Percentiles rank a stretch among this genome's conserved stretches.
Evolutionary conservation across 202 grass and related monocot species (phyloP).

Genomic region (Carex arenaria): DNA sequence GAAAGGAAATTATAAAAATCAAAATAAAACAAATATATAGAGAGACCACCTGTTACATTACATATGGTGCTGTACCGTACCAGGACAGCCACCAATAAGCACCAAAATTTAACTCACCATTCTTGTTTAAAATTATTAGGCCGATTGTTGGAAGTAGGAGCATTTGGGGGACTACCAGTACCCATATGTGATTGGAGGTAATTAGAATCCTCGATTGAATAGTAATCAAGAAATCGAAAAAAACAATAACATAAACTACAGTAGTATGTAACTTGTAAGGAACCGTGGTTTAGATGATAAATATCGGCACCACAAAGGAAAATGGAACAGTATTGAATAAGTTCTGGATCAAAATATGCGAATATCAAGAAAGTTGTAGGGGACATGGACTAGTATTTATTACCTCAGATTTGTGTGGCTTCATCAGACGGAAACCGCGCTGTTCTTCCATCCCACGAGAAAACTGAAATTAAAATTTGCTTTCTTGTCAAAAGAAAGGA

Average conservation of each 20-base stretch:
- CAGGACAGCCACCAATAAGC: not conserved
- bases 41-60: not conserved
- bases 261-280: not conserved
- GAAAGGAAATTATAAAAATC: not conserved
- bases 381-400: not conserved
- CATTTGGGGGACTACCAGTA: not conserved
- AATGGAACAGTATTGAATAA: not conserved
- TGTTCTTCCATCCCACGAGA: not conserved
- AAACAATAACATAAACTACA: not conserved
- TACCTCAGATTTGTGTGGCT: conserved; percentile 11
- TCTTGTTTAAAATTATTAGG: not conserved
- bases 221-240: not conserved
- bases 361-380: not conserved
- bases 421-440: not conserved
- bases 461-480: not conserved
- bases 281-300: not conserved
- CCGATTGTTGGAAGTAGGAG: not conserved
- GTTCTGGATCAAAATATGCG: not conserved
- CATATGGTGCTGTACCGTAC: not conserved
- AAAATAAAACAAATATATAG: not conserved
- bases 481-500: not conserved
- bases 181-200: not conserved
- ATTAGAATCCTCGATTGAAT: not conserved
- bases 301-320: not conserved
- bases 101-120: not conserved